Evolutionary conservation across 2,329 filamentous ascomycete species (phyloP), one percentile per base, ranked within the genome.

Genomic region (Chlorencoelia australis): DNA sequence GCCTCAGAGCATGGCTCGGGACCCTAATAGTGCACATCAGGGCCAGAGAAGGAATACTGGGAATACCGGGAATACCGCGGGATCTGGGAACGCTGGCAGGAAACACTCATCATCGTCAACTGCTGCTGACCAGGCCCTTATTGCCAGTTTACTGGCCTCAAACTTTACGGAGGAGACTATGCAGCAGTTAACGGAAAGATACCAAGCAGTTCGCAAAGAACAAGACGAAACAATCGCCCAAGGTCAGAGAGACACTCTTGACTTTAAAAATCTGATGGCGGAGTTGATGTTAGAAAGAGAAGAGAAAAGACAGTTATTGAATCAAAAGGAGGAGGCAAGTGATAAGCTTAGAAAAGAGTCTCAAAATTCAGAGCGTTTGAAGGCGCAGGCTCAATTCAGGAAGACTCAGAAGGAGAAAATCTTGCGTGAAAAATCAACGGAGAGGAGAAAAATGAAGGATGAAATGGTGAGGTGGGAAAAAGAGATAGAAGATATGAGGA

Each of bases 301-400:
- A 47, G 73, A 80, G 33, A 77, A 94, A 56, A 79, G 73, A 51
- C 79, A 80, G 43, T 71, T 79, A 14, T 68, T 91, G 36, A 91
- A 84, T 56, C 85, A 94, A 53, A 94, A 93, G 58, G 89, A 96
- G 46, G 86, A 93, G 52, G 82, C 79, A 33, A 95, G 86, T 32
- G 79, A 84, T 29, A 86, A 87, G 53, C 62, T 95, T 36, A 85
- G 82, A 52, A 81, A 81, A 44, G 80, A 89, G 54, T 79, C 93
- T 35, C 79, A 84, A 35, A 75, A 74, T 30, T 75, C 88, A 5
- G 86, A 93, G 57, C 77, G 85, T 35, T 70, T 83, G 46, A 94
- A 93, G 65, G 77, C 86, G 31, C 72, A 77, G 4, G 81, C 84
- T 1, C 82, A 93, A 54, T 83, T 81, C 45, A 80, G 82, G 42